A percentile compares a stretch with the other conserved stretches of the same genome.
Conservation (phyloP, 108 stramenopile species). For the Cyclotella baltica region DNA sequence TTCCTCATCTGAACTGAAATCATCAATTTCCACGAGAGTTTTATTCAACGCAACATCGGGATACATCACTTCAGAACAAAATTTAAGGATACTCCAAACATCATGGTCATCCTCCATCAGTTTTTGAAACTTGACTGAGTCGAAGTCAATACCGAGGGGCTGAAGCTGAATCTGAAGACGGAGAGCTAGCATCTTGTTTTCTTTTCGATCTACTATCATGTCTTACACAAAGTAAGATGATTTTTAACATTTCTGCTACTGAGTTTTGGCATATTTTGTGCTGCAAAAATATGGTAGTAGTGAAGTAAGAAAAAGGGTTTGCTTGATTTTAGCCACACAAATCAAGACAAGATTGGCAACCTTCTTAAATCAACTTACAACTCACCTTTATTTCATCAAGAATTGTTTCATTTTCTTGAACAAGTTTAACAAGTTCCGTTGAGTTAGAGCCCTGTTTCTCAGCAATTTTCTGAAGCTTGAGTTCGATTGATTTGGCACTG, state of each 20-base stretch:
- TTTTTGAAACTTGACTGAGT: neutral
- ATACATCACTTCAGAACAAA: neutral
- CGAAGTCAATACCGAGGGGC: neutral
- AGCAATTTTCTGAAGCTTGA: neutral
- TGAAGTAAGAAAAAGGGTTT: neutral
- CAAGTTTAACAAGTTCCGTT: neutral
- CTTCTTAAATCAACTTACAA: neutral
- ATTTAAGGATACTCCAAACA: neutral
- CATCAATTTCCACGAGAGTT: neutral
- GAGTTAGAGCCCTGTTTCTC: neutral
- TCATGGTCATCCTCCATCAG: neutral
- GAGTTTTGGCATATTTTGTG: neutral
- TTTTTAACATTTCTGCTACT: neutral
- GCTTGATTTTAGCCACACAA: neutral
- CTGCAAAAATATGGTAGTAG: neutral
- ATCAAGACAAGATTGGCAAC: neutral
- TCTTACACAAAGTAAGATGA: neutral
- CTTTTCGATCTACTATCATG: constrained; percentile 2
- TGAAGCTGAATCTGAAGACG: neutral
- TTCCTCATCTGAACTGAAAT: neutral
- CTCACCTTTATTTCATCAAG: neutral
- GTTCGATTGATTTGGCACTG: neutral
- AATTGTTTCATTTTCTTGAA: neutral
- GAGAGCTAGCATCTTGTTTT: neutral
- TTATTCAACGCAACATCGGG: neutral